These are phyloP conservation scores for Rheum nobile DNA, from an alignment of 148 eudicot species.

Conservation along the genomic window DNA sequence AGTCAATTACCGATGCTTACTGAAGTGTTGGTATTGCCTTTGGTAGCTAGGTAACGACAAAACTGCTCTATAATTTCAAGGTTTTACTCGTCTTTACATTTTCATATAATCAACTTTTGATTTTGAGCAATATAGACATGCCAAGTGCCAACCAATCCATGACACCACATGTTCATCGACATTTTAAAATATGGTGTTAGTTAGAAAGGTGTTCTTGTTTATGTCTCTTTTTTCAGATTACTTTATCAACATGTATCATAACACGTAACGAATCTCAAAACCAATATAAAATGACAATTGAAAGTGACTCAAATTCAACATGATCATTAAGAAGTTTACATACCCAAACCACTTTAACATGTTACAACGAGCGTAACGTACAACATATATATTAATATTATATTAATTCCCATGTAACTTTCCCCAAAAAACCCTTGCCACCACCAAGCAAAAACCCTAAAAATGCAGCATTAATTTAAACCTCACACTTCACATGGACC, in stretches of 20 bases:
- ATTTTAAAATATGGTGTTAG: background rate
- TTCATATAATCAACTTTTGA: background rate
- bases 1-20: too few species aligned
- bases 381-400: background rate
- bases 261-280: background rate
- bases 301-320: background rate
- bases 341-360: background rate
- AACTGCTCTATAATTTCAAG: too few species aligned
- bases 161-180: background rate
- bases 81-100: background rate
- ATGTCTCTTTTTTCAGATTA: background rate
- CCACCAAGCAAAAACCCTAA: conserved; percentile 1
- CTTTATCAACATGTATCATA: background rate
- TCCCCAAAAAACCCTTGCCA: background rate
- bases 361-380: background rate
- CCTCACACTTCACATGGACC: conserved; percentile 13
- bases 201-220: background rate
- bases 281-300: background rate
- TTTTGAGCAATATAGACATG: background rate
- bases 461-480: background rate
- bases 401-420: background rate
- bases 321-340: background rate
- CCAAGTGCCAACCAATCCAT: background rate
- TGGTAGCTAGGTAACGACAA: too few species aligned
- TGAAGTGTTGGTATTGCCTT: too few species aligned